A percentile compares a stretch with the other conserved stretches of the same genome.
Conservation (phyloP, 495 filamentous ascomycete genomes). For the Staphylotrichum longicolle region DNA sequence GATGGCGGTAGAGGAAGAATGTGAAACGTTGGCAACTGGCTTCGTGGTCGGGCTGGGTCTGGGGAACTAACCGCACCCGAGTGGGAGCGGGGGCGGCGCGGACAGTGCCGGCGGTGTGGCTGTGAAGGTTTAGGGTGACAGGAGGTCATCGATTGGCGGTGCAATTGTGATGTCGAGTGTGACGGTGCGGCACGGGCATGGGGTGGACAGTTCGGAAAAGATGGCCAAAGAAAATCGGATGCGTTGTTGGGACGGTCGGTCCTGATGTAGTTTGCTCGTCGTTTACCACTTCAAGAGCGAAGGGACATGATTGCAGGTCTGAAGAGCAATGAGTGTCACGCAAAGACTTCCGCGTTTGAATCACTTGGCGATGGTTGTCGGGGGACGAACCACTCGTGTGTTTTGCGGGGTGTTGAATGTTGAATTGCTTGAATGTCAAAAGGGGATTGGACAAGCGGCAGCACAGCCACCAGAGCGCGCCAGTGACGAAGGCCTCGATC, state of each 20-base stretch:
- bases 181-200: neutral
- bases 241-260: too few relatives aligned
- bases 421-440: neutral
- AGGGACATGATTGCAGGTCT: too few relatives aligned
- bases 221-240: too few relatives aligned
- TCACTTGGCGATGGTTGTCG: too few relatives aligned
- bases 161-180: neutral
- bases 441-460: neutral
- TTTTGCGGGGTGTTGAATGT: neutral
- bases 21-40: too few relatives aligned
- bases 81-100: neutral
- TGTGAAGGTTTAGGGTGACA: neutral
- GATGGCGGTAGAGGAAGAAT: too few relatives aligned
- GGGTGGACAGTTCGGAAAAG: too few relatives aligned
- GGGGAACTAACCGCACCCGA: neutral
- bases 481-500: neutral
- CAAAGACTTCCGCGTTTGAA: too few relatives aligned
- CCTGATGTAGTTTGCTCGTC: too few relatives aligned
- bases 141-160: neutral
- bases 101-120: neutral
- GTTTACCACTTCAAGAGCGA: too few relatives aligned
- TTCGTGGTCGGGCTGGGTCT: neutral
- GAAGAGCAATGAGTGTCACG: too few relatives aligned
- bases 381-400: neutral
- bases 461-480: slow-evolving; percentile 5